Evolutionary conservation across 2,329 filamentous ascomycete species (phyloP).

Genomic region (Byssothecium circinans): DNA sequence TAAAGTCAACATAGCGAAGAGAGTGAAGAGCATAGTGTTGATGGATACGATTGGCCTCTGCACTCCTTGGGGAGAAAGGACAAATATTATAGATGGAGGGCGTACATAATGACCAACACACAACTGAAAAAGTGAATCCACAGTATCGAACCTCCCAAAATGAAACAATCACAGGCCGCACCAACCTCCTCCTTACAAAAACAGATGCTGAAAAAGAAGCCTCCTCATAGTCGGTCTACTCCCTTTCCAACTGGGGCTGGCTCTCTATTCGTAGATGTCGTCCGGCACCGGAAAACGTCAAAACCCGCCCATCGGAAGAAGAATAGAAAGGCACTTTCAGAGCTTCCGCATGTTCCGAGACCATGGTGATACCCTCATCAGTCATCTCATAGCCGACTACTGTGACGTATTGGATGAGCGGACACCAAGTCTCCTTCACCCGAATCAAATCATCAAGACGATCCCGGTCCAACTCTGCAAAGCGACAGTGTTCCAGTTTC

Average conservation of each 20-base stretch:
- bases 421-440: constrained; percentile 3
- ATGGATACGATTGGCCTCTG: too few species aligned
- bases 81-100: too few species aligned
- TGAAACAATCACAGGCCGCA: too few species aligned
- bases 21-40: too few species aligned
- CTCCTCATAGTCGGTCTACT: too few species aligned
- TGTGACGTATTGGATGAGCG: not conserved
- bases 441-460: not conserved
- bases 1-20: too few species aligned
- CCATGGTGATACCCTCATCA: not conserved
- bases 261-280: not conserved
- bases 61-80: too few species aligned
- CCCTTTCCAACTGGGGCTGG: not conserved
- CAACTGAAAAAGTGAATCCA: too few species aligned
- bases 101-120: too few species aligned
- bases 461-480: not conserved
- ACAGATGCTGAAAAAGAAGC: too few species aligned
- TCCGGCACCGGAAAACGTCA: not conserved
- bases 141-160: too few species aligned
- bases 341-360: not conserved
- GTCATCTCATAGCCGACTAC: not conserved
- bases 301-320: not conserved
- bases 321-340: not conserved
- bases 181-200: too few species aligned
- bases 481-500: not conserved